Conservation (phyloP, 2,329 filamentous ascomycete genomes). For the Fusarium gaditjirri region DNA sequence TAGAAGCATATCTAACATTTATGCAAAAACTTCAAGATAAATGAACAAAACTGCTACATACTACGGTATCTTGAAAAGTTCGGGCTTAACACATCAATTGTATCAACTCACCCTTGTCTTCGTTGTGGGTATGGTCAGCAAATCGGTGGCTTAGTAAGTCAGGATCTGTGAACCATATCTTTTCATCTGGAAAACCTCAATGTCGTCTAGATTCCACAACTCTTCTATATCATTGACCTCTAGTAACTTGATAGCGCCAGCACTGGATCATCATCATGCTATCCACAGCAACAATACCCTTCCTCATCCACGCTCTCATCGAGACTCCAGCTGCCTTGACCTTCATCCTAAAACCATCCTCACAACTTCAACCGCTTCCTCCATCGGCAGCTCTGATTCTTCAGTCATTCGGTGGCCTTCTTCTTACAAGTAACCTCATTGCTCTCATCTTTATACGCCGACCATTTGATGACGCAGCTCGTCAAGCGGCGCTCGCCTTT, state of each 20-base stretch:
- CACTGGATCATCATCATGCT: neutral
- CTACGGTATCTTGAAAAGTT: neutral
- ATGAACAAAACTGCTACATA: neutral
- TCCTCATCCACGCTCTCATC: slow-evolving; percentile 52
- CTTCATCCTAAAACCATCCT: slow-evolving; percentile 57
- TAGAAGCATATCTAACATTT: neutral
- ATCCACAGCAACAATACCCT: slow-evolving; percentile 43
- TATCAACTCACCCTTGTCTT: neutral
- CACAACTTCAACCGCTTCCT: slow-evolving; percentile 56
- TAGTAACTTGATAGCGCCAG: neutral
- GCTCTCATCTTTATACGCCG: slow-evolving; percentile 51
- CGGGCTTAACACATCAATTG: neutral
- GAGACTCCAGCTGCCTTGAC: slow-evolving; percentile 57
- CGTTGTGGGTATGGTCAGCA: neutral
- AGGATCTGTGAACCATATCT: neutral
- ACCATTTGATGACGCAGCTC: slow-evolving; percentile 47
- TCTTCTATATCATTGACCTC: neutral
- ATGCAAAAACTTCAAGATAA: neutral
- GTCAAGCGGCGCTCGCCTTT: slow-evolving; percentile 53
- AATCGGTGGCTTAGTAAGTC: slow-evolving; percentile 8
- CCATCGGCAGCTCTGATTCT: slow-evolving; percentile 56
- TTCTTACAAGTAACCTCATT: slow-evolving; percentile 58
- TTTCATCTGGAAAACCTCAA: neutral
- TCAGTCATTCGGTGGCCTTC: slow-evolving; percentile 59
- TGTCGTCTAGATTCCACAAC: neutral